Base-by-base conservation (phyloP, 257 asterid species). In the Paulownia fortunei region DNA sequence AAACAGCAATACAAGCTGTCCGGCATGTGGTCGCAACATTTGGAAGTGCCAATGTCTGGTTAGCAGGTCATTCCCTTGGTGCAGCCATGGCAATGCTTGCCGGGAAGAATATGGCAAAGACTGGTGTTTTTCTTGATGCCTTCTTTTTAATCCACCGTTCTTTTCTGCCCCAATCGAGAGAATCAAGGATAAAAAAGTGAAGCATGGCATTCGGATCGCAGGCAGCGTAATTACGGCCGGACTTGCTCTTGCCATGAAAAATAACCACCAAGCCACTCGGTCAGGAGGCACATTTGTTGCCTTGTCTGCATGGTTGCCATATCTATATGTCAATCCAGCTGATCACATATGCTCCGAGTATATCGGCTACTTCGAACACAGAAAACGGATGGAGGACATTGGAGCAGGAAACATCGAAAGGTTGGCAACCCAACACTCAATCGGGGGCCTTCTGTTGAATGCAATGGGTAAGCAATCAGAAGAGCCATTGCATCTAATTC, bases 41-140 rank as follows among this genome's bases (percentile, higher is more conserved):
- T 8, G 98, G 98, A 71, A 87, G 91, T 16, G 47, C 85, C 23
- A 81, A 79, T 37, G 59, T 96, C 30, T 96, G 99, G 99, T 56
- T 96, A 63, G 84, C 94, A 1, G 97, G 99, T 0, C 99, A 93
- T 74, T 96, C 99, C 39, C 92, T 96, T 0, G 99, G 99, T 9
- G 87, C 99, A 2, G 88, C 98, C 64, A 85, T 92, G 88, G 96
- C 97, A 9, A 36, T 96, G 90, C 94, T 90, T 4, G 94, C 90
- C 0, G 99, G 98, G 0, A 93, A 90, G 84, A 86, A 72, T 55
- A 92, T 87, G 94, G 97, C 92, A 0, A 90, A 89, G 78, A 84
- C 74, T 0, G 94, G 96, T 0, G 72, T 88, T 55, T 78, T 79
- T 15, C 88, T 96, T 1, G 94, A 92, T 10, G 84, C 97, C 0